Evolutionary conservation across 2,329 filamentous ascomycete genomes (phyloP), one percentile per base, ranked within the genome.

Genomic region (Didymella segeticola): DNA sequence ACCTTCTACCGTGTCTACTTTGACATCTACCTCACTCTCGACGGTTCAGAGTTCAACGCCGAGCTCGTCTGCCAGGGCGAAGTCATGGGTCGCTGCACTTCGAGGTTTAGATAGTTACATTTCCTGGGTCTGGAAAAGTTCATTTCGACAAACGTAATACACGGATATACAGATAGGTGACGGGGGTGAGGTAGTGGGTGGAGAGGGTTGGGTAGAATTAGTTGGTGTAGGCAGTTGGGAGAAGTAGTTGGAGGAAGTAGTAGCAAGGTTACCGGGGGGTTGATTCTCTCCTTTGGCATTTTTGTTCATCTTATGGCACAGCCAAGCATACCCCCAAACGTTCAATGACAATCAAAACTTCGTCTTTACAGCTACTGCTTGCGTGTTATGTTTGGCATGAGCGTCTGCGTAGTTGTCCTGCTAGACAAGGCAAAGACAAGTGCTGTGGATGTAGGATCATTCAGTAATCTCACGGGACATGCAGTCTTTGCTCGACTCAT

Each of bases 21-120:
- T 61, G 90, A 93, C 68, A 83, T 93, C 70, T 89, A 77, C 77
- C 77, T 99, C 62, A 98, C 95, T 0, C 87, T 99, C 14, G 95
- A 99, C 70, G 95, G 95, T 19, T 96, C 91, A 46, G 95, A 99
- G 75, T 98, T 99, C 81, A 98, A 95, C 67, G 95, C 95, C 47
- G 95, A 98, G 80, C 82, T 99, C 31, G 93, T 98, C n/a, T 99
- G 95, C 79, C 95, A 99, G 77, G 95, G 95, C 70, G 95, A 98
- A 77, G 92, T 99, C 63, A 99, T 98, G 95, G 95, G 95, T 62
- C 88, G 93, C 61, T 98, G 93, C 84, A 89, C 93, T 60, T 90
- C 93, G 55, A 86, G 92, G 73, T 98, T 98, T 83, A 80, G 86
- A 77, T 89, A 79, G 15, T 33, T 2, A 5, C 33, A 23, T 17